Percentiles rank a stretch among this genome's conserved stretches.
Conservation (phyloP, 2,329 filamentous ascomycete species). For the Colletotrichum sp. region DNA sequence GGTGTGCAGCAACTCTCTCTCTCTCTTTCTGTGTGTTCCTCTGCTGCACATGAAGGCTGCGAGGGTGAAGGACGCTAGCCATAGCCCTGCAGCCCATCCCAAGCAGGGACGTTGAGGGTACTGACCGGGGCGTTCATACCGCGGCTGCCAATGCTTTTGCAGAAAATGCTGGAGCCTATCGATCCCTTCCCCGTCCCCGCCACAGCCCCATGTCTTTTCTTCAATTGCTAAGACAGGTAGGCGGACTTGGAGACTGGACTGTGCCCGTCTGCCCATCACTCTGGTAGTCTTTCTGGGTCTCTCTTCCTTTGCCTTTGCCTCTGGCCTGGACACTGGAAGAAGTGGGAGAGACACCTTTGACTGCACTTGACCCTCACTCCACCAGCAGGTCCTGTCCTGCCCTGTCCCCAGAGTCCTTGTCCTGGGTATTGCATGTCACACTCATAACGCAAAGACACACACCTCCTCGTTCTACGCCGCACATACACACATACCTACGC, state of each 20-base stretch:
- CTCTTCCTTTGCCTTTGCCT: neutral
- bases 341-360: neutral
- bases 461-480: neutral
- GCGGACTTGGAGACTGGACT: neutral
- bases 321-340: neutral
- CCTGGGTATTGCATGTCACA: constrained; percentile 1
- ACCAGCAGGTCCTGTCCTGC: neutral
- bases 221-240: neutral
- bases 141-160: constrained; percentile 18
- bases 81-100: constrained; percentile 13
- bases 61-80: neutral
- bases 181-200: constrained; percentile 33
- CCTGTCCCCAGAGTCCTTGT: neutral
- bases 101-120: constrained; percentile 19
- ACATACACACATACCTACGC: neutral
- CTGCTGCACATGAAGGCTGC: neutral
- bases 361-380: neutral
- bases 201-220: constrained; percentile 25
- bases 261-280: constrained; percentile 7
- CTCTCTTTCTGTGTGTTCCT: neutral
- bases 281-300: neutral
- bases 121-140: constrained; percentile 1
- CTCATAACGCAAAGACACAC: neutral
- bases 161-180: constrained; percentile 29
- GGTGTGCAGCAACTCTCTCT: neutral